These are phyloP conservation scores for Mucor mucedo DNA, from an alignment of 371 early-diverging fungal species.

Conservation along the genomic window DNA sequence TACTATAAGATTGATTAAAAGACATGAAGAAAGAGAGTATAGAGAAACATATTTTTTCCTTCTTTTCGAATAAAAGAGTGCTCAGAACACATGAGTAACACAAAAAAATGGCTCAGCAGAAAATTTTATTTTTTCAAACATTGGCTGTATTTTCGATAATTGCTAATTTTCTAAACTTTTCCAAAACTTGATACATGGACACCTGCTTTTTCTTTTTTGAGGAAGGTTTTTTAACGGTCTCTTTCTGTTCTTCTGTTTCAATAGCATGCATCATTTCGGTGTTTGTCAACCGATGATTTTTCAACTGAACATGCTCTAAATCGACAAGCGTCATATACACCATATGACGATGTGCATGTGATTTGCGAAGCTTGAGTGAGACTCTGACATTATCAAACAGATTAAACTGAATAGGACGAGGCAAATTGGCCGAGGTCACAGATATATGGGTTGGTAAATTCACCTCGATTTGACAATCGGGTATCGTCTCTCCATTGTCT, in stretches of 20 bases:
- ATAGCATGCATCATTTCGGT: conserved; percentile 28
- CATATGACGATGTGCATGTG: conserved; percentile 66
- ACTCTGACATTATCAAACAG: conserved; percentile 68
- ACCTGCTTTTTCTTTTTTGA: conserved; percentile 26
- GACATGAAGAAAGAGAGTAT: not conserved
- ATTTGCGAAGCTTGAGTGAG: conserved; percentile 58
- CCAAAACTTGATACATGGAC: conserved; percentile 33
- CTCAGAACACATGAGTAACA: not conserved
- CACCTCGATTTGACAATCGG: conserved; percentile 33
- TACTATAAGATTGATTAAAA: not conserved
- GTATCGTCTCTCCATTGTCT: conserved; percentile 37
- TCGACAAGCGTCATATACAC: conserved; percentile 66
- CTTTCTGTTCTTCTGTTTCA: conserved; percentile 10
- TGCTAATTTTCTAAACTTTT: conserved; percentile 31
- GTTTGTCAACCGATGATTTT: conserved; percentile 17
- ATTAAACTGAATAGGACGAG: conserved; percentile 49
- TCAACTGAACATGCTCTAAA: conserved; percentile 37
- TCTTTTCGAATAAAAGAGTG: not conserved
- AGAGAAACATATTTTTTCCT: not conserved
- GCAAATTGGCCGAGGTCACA: conserved; percentile 31
- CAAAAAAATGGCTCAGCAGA: not conserved
- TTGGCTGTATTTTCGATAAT: conserved; percentile 20
- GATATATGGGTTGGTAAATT: conserved; percentile 30
- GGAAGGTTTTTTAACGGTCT: conserved; percentile 5
- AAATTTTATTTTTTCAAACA: not conserved